A percentile compares a stretch with the other conserved stretches of the same genome.
Evolutionary conservation across 2,329 filamentous ascomycete genomes (phyloP).

Genomic region (Diaporthe citri): DNA sequence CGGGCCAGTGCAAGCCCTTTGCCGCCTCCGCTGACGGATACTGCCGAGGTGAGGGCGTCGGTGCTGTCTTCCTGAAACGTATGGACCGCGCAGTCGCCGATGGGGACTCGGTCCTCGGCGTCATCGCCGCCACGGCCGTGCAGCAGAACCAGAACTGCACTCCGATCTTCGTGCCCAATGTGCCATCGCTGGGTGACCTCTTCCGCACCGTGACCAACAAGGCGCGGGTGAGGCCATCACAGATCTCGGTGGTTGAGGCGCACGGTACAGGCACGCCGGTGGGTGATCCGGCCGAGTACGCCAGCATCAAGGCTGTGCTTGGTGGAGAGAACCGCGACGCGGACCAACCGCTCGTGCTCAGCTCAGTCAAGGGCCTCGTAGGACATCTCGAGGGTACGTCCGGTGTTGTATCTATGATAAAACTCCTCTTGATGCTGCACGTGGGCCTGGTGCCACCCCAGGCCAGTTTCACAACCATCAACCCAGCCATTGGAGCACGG

Average conservation of each 20-base stretch:
- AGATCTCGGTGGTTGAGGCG: conserved; percentile 51
- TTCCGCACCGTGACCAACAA: conserved; percentile 48
- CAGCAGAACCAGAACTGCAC: conserved; percentile 57
- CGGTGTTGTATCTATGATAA: conserved; percentile 45
- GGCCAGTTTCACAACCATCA: conserved; percentile 48
- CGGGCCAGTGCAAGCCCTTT: conserved; percentile 50
- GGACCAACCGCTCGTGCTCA: not conserved
- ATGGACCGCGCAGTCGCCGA: conserved; percentile 60
- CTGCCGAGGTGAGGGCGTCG: conserved; percentile 63
- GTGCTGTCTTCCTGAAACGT: conserved; percentile 60
- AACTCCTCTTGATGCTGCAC: conserved; percentile 49
- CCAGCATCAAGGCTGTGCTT: conserved; percentile 48
- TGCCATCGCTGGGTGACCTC: conserved; percentile 44
- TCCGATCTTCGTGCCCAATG: conserved; percentile 45
- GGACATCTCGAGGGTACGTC: conserved; percentile 31
- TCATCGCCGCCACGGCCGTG: conserved; percentile 53
- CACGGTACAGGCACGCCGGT: conserved; percentile 60
- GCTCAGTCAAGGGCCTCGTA: conserved; percentile 31
- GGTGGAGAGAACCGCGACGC: conserved; percentile 40
- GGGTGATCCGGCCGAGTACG: conserved; percentile 53
- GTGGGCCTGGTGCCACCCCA: conserved; percentile 49
- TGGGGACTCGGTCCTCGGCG: conserved; percentile 58
- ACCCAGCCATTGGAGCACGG: conserved; percentile 25
- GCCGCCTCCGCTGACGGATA: conserved; percentile 59
- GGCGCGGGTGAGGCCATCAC: conserved; percentile 41